Base-by-base conservation (phyloP, 129 eudicot genomes). In the Saussurea involucrata region DNA sequence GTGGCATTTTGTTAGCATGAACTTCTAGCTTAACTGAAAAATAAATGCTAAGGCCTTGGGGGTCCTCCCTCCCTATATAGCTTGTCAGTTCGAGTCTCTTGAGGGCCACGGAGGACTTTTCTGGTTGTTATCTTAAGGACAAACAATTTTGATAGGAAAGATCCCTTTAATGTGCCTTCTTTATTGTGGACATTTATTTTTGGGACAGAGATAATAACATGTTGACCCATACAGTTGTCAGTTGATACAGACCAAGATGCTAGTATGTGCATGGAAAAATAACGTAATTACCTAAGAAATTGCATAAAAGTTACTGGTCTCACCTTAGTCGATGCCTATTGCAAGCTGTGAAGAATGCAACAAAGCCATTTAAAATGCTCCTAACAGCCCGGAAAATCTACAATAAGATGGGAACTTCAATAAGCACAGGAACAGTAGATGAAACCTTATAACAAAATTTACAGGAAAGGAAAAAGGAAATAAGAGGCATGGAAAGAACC, bases 261-360 rank as follows among this genome's bases (percentile, higher is more conserved):
- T 2, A 11, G 4, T 42, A 42, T 36, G 2, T 40, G 49, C 49
- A 40, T 40, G 49, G 17, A 3, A 40, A 40, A 10, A 10, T 9
- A 40, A 40, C 15, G 49, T 40, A 40, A 10, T 53, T 17, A n/a
- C n/a, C n/a, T n/a, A n/a, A n/a, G n/a, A n/a, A n/a, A n/a, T n/a
- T n/a, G n/a, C n/a, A n/a, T n/a, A n/a, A n/a, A n/a, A n/a, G n/a
- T n/a, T n/a, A n/a, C n/a, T n/a, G n/a, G n/a, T n/a, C n/a, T n/a
- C n/a, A 53, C 61, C 98, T 94, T 27, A 94, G 86, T 40, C 96
- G 93, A 77, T 94, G 98, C 73, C 98, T 88, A 66, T 94, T 94
- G 89, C 98, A 94, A 80, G 98, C 91, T 44, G 84, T 37, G 69
- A 89, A 89, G 81, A 94, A 94, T 12, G 96, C 98, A 66, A 86